Evolutionary conservation across 2,329 filamentous ascomycete species (phyloP).

Genomic region (Hypomyces rosellus): DNA sequence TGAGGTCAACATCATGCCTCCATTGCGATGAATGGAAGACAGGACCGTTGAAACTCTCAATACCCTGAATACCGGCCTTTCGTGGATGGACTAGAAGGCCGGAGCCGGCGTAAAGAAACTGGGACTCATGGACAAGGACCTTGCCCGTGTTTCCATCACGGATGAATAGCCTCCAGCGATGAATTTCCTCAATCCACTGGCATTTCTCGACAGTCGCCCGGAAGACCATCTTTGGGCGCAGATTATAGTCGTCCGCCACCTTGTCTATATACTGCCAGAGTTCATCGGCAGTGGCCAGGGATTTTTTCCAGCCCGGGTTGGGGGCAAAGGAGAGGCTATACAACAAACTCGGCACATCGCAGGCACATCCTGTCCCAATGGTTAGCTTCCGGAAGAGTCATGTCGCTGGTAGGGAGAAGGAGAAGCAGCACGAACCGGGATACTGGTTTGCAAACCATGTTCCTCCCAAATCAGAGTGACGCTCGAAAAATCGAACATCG

Average conservation of each 20-base stretch:
- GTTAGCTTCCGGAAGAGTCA: not conserved
- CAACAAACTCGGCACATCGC: slow-evolving; percentile 52
- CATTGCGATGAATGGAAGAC: slow-evolving; percentile 52
- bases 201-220: slow-evolving; percentile 30
- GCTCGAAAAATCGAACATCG: slow-evolving; percentile 56
- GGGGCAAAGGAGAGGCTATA: slow-evolving; percentile 57
- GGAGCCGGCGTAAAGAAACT: slow-evolving; percentile 32
- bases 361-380: slow-evolving; percentile 33
- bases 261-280: slow-evolving; percentile 50
- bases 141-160: slow-evolving; percentile 18
- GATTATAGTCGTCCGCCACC: slow-evolving; percentile 41
- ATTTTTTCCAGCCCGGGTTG: slow-evolving; percentile 54
- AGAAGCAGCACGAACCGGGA: slow-evolving; percentile 34
- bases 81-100: slow-evolving; percentile 30
- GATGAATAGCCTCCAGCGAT: slow-evolving; percentile 29
- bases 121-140: slow-evolving; percentile 30
- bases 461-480: slow-evolving; percentile 51
- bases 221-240: slow-evolving; percentile 33
- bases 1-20: slow-evolving; percentile 43
- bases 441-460: slow-evolving; percentile 61
- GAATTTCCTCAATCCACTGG: slow-evolving; percentile 31
- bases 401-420: not conserved
- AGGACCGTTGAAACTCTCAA: slow-evolving; percentile 44
- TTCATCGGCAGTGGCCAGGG: slow-evolving; percentile 50
- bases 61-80: slow-evolving; percentile 39